These are phyloP conservation scores for Byssothecium circinans DNA, from an alignment of 2,329 filamentous ascomycete species.

Conservation along the genomic window DNA sequence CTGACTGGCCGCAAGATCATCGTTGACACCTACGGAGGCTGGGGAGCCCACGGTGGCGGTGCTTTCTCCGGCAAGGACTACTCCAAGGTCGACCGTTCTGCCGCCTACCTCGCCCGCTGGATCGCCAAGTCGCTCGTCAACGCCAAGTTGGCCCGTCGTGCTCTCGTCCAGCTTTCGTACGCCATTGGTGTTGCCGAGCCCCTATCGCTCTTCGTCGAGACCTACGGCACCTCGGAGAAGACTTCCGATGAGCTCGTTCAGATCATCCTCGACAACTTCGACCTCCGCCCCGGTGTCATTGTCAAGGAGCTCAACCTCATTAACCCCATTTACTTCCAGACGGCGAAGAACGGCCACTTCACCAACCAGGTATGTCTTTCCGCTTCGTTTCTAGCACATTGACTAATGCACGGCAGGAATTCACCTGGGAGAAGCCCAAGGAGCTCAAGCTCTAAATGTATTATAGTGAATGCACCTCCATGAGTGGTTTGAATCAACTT, in stretches of 20 bases:
- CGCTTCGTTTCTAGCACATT: not conserved
- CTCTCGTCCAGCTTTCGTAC: slow-evolving; percentile 96
- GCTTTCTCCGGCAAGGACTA: slow-evolving; percentile 99
- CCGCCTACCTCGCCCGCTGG: slow-evolving; percentile 96
- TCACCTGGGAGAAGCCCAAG: slow-evolving; percentile 99
- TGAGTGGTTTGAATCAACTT: slow-evolving; percentile 46
- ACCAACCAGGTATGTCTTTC: slow-evolving; percentile 72
- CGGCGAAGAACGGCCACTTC: slow-evolving; percentile 99
- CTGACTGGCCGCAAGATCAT: slow-evolving; percentile 99
- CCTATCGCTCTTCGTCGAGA: slow-evolving; percentile 95
- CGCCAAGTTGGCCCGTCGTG: slow-evolving; percentile 86
- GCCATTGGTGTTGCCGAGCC: slow-evolving; percentile 99
- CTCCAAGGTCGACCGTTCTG: slow-evolving; percentile 99
- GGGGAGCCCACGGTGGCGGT: slow-evolving; percentile 99
- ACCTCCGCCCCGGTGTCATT: slow-evolving; percentile 96
- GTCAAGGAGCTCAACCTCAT: slow-evolving; percentile 94
- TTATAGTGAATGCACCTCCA: slow-evolving; percentile 29
- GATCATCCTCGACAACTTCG: slow-evolving; percentile 95
- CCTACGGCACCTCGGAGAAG: slow-evolving; percentile 92
- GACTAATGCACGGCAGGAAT: slow-evolving; percentile 45
- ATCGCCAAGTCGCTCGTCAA: slow-evolving; percentile 97
- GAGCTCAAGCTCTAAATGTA: slow-evolving; percentile 77
- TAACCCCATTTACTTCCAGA: slow-evolving; percentile 97
- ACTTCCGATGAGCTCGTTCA: slow-evolving; percentile 88
- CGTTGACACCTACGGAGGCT: slow-evolving; percentile 99